A percentile compares a stretch with the other conserved stretches of the same genome.
Conservation (phyloP, 2,329 filamentous ascomycete species). For the Arthrobotrys entomopaga region DNA sequence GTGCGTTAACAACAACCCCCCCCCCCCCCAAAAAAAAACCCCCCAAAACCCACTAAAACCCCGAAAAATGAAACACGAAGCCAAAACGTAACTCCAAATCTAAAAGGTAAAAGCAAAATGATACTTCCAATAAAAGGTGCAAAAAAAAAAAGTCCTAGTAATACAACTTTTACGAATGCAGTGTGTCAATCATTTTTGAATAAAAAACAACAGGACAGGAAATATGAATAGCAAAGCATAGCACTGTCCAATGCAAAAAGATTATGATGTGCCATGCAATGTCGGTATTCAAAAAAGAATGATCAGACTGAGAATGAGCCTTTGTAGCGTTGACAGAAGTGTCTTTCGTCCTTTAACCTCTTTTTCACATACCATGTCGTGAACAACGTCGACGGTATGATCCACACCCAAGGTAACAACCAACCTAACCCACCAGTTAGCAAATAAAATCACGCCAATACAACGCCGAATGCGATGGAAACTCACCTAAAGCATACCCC, state of each 20-base stretch:
- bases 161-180: constrained; percentile 38
- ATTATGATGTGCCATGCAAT: too few species aligned
- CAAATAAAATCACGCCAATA: constrained; percentile 6
- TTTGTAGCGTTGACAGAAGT: constrained; percentile 49
- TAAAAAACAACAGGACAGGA: neutral
- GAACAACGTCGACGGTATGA: constrained; percentile 46
- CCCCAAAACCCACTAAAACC: neutral
- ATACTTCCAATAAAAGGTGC: neutral
- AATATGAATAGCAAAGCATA: too few species aligned
- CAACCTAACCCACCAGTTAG: constrained; percentile 36
- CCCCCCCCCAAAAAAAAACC: too few species aligned
- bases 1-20: too few species aligned
- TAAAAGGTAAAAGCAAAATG: neutral
- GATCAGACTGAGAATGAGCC: constrained; percentile 46
- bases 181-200: neutral
- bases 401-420: constrained; percentile 50
- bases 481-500: constrained; percentile 49
- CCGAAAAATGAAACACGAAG: neutral
- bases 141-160: constrained; percentile 23
- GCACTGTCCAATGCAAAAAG: too few species aligned
- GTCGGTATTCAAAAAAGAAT: neutral
- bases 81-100: neutral
- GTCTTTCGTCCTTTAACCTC: constrained; percentile 49
- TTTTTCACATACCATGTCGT: constrained; percentile 55
- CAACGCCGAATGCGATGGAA: neutral